Conservation (phyloP, 2,329 filamentous ascomycete genomes). For the Talaromyces sp. region DNA sequence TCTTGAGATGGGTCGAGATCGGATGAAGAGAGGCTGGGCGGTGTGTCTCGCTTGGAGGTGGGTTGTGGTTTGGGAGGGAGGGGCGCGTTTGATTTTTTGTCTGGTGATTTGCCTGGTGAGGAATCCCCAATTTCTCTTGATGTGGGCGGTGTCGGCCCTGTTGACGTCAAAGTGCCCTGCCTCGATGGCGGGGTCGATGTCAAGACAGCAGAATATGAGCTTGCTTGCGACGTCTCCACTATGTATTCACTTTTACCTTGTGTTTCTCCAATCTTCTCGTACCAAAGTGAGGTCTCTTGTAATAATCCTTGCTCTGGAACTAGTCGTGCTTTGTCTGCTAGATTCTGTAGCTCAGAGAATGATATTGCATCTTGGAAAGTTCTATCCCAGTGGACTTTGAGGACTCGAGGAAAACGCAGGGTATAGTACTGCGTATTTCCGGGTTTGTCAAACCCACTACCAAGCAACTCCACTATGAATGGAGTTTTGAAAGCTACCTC, state of each 20-base stretch:
- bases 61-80: neutral
- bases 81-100: neutral
- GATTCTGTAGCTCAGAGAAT: slow-evolving; percentile 64
- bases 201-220: slow-evolving; percentile 16
- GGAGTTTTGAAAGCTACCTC: slow-evolving; percentile 61
- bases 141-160: neutral
- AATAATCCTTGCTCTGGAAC: slow-evolving; percentile 50
- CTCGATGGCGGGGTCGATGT: slow-evolving; percentile 11
- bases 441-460: slow-evolving; percentile 72
- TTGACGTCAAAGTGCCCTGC: neutral
- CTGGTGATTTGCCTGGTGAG: neutral
- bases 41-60: neutral
- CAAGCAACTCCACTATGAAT: slow-evolving; percentile 73
- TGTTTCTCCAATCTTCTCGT: slow-evolving; percentile 54
- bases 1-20: neutral
- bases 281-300: slow-evolving; percentile 60
- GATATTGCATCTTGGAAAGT: slow-evolving; percentile 64
- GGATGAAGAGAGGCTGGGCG: neutral
- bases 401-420: slow-evolving; percentile 69
- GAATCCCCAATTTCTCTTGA: neutral
- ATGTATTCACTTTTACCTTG: slow-evolving; percentile 33
- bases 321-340: slow-evolving; percentile 57
- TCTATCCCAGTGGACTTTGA: slow-evolving; percentile 74
- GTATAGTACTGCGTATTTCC: slow-evolving; percentile 67
- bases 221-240: slow-evolving; percentile 20